Conservation (phyloP, 352 stramenopile species). For the Aphanomyces astaci region DNA sequence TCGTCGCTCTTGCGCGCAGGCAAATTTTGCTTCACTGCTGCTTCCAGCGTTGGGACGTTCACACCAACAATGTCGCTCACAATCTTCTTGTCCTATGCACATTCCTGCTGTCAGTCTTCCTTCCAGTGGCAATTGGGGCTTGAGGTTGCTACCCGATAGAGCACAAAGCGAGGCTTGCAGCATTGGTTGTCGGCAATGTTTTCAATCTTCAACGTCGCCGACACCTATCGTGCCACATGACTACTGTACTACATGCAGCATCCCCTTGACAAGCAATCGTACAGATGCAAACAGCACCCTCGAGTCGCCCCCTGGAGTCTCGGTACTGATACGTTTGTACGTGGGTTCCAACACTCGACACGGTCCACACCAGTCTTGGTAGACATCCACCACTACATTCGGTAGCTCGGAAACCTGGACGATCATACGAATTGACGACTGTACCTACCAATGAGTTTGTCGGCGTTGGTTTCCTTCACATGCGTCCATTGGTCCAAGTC, state of each 20-base stretch:
- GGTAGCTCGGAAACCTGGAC: background rate
- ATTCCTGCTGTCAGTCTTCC: background rate
- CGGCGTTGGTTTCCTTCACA: conserved; percentile 10
- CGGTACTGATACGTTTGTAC: conserved; percentile 13
- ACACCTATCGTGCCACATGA: too few species aligned
- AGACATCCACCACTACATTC: conserved; percentile 23
- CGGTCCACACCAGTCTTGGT: conserved; percentile 22
- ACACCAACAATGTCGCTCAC: conserved; percentile 18
- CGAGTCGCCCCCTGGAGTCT: background rate
- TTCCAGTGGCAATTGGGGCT: background rate
- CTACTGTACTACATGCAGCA: conserved; percentile 5
- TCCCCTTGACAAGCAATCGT: background rate
- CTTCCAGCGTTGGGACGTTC: conserved; percentile 18
- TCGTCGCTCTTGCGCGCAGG: conserved; percentile 14
- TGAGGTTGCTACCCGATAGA: conserved; percentile 13
- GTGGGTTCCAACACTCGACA: conserved; percentile 16
- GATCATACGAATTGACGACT: background rate
- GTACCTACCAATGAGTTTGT: conserved; percentile 19
- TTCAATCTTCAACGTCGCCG: conserved; percentile 7
- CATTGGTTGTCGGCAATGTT: conserved; percentile 12
- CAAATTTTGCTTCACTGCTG: conserved; percentile 17
- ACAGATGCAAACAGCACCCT: conserved; percentile 18
- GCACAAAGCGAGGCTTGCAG: conserved; percentile 21
- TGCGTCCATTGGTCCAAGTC: conserved; percentile 23
- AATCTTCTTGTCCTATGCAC: conserved; percentile 16